These are phyloP conservation scores for Epichloe coenophiala DNA, from an alignment of 2,329 filamentous ascomycete species.

Conservation along the genomic window DNA sequence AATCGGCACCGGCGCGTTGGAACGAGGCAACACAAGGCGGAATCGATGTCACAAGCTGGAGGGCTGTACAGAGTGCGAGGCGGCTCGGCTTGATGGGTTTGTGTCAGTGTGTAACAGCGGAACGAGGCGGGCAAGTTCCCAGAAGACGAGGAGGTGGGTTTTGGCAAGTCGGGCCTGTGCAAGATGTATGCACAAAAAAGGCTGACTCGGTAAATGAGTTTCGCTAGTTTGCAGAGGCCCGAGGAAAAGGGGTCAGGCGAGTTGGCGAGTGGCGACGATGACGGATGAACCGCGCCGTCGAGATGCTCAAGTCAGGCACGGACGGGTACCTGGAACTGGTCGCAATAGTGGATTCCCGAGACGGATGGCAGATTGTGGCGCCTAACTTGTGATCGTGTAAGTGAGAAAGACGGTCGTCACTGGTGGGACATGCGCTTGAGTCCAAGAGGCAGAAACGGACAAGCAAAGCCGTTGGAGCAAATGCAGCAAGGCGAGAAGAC, in stretches of 20 bases:
- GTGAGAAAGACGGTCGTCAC: neutral
- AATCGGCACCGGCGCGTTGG: conserved; percentile 21
- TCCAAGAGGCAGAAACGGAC: neutral
- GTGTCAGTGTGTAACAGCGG: conserved; percentile 7
- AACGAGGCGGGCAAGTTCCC: conserved; percentile 1
- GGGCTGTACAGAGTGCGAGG: conserved; percentile 3
- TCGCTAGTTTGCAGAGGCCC: neutral
- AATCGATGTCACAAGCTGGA: conserved; percentile 15
- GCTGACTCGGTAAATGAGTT: neutral
- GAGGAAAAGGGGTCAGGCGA: neutral
- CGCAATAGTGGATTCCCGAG: conserved; percentile 5
- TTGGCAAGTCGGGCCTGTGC: neutral
- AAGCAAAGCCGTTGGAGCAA: neutral
- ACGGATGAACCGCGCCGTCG: conserved; percentile 3
- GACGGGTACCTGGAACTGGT: conserved; percentile 12
- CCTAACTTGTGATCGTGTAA: conserved; percentile 1
- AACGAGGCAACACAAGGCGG: conserved; percentile 18
- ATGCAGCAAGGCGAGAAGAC: neutral
- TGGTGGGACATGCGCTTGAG: neutral
- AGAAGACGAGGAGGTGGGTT: neutral
- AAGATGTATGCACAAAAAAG: neutral
- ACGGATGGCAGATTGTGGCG: conserved; percentile 9
- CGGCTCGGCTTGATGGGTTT: conserved; percentile 8
- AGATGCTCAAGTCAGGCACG: conserved; percentile 4
- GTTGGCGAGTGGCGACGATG: neutral